phyloP scores from a whole-genome alignment of 108 stramenopile species.

The Seminavis robusta region DNA sequence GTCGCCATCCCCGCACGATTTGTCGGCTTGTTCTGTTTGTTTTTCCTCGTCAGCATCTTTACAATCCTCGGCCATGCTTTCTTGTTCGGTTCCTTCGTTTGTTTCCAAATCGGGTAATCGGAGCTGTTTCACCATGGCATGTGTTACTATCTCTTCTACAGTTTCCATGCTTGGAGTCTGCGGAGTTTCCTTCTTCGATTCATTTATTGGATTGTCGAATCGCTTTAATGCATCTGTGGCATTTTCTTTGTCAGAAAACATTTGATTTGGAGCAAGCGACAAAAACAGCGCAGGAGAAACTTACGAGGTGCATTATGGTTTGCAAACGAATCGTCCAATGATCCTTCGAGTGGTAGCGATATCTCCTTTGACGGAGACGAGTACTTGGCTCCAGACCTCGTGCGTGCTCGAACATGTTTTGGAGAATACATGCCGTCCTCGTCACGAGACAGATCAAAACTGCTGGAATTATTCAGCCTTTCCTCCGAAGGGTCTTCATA shows the following conservation, averaged over 20 bases:
- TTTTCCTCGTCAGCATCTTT: background rate
- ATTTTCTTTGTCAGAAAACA: background rate
- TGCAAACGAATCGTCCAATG: no score
- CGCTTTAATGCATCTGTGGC: background rate
- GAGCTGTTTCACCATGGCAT: constrained; percentile 27
- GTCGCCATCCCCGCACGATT: no score
- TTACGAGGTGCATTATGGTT: no score
- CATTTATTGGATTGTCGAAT: constrained; percentile 11
- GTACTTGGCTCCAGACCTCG: no score
- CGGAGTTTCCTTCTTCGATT: constrained; percentile 14
- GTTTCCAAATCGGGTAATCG: constrained; percentile 23
- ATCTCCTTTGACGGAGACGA: no score
- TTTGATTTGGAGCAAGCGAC: background rate
- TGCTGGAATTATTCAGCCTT: no score
- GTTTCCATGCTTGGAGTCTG: constrained; percentile 21
- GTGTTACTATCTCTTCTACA: constrained; percentile 31
- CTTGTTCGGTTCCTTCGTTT: background rate
- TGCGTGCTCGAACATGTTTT: no score
- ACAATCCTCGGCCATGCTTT: background rate
- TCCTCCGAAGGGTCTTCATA: no score
- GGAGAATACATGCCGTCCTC: no score
- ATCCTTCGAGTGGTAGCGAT: no score
- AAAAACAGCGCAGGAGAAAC: background rate
- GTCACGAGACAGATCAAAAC: no score
- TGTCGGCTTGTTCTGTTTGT: background rate